A percentile compares a stretch with the other conserved stretches of the same genome.
These are phyloP conservation scores for Globisporangium spinosum DNA, from an alignment of 352 stramenopile species.

Conservation along the genomic window DNA sequence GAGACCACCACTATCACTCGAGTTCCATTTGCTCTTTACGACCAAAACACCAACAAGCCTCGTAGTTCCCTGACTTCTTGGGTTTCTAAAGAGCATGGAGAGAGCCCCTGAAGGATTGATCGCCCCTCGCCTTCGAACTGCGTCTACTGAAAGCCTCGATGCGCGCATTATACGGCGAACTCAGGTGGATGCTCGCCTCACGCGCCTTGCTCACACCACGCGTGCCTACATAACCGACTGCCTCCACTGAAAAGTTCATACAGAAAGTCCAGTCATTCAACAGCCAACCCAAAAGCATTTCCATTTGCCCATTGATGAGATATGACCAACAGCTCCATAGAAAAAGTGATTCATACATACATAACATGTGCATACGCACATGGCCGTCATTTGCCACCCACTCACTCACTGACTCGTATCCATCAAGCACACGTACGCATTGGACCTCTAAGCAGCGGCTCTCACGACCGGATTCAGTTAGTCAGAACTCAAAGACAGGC, in stretches of 20 bases:
- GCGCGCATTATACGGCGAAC: background rate
- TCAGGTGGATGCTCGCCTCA: background rate
- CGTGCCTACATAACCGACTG: too few relatives aligned
- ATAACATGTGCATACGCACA: background rate
- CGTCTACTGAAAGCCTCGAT: background rate
- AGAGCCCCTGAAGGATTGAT: background rate
- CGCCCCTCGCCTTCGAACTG: background rate
- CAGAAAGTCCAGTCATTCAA: background rate
- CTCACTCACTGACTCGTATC: background rate
- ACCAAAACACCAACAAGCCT: background rate
- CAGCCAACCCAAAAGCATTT: background rate
- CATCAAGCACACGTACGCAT: background rate
- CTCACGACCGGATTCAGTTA: background rate
- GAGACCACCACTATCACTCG: background rate
- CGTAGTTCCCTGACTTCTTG: background rate
- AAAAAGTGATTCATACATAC: background rate
- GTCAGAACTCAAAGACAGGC: background rate
- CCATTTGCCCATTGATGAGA: background rate
- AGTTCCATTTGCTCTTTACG: background rate
- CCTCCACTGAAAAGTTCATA: background rate
- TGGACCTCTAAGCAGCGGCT: background rate
- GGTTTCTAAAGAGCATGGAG: background rate
- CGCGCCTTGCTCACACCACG: too few relatives aligned
- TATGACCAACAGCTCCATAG: background rate
- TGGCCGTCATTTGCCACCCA: background rate